phyloP scores from a whole-genome alignment of 176 grass and related monocot genomes.

The Cocos nucifera region DNA sequence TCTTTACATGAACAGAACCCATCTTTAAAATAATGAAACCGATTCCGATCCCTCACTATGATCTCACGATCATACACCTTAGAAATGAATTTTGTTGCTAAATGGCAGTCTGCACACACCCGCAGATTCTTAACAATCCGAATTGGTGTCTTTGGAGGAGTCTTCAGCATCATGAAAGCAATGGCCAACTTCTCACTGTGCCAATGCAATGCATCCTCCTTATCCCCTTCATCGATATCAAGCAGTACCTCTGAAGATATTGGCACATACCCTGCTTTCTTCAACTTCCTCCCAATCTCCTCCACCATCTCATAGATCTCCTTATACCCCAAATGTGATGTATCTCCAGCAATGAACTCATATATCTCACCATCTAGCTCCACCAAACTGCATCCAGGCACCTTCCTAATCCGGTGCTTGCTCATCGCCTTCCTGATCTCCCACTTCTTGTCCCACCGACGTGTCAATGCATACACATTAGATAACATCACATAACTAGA shows the following conservation, averaged over 20 bases:
- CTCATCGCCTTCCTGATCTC: constrained; percentile 52
- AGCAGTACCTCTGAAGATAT: constrained; percentile 42
- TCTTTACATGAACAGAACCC: constrained; percentile 55
- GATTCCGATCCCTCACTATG: constrained; percentile 47
- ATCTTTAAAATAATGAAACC: constrained; percentile 59
- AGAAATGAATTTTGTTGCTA: constrained; percentile 50
- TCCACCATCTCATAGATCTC: constrained; percentile 61
- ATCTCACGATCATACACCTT: constrained; percentile 47
- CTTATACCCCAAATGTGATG: constrained; percentile 36
- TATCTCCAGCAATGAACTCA: constrained; percentile 63
- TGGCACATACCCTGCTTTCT: constrained; percentile 34
- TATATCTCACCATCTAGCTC: constrained; percentile 60
- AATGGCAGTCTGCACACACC: constrained; percentile 48
- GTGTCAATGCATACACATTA: constrained; percentile 43
- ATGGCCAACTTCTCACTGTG: constrained; percentile 66
- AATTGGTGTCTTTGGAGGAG: constrained; percentile 32
- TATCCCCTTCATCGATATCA: constrained; percentile 68
- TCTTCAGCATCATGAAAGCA: constrained; percentile 47
- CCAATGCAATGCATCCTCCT: constrained; percentile 53
- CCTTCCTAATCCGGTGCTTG: constrained; percentile 51
- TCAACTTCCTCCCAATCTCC: constrained; percentile 56
- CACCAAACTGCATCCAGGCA: constrained; percentile 53
- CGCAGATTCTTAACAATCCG: constrained; percentile 64
- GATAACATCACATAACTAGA: constrained; percentile 64
- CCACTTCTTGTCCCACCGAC: constrained; percentile 50